Evolutionary conservation across 768 basidiomycete genomes (phyloP).

Genomic region (Lepiota venenata): DNA sequence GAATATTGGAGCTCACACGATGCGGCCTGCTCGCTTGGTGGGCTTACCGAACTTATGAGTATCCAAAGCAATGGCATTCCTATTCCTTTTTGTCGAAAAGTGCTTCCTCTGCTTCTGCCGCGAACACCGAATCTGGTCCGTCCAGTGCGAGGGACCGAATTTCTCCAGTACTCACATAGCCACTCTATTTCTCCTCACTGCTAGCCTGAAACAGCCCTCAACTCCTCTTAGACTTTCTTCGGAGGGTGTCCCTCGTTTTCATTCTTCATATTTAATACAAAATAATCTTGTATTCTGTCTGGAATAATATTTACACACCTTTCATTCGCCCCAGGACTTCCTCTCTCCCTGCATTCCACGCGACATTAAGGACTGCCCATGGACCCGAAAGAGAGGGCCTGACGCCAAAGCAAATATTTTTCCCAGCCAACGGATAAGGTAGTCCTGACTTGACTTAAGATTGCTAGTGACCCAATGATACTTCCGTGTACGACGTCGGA

Average conservation of each 20-base stretch:
- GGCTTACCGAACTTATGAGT: constrained; percentile 53
- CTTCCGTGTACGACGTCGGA: constrained; percentile 25
- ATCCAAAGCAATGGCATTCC: constrained; percentile 54
- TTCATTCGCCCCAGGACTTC: constrained; percentile 35
- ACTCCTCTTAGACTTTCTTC: constrained; percentile 19
- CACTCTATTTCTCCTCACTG: constrained; percentile 48
- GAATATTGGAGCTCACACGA: constrained; percentile 37
- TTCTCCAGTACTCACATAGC: constrained; percentile 40
- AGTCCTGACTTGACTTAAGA: constrained; percentile 33
- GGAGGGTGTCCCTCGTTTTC: constrained; percentile 28
- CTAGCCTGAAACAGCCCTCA: constrained; percentile 27
- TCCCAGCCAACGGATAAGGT: constrained; percentile 26
- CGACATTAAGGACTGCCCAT: constrained; percentile 27
- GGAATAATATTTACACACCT: constrained; percentile 33
- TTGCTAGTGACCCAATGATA: constrained; percentile 27
- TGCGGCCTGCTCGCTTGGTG: constrained; percentile 44
- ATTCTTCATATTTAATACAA: constrained; percentile 23
- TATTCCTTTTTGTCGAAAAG: constrained; percentile 39
- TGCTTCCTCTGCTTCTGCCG: constrained; percentile 49
- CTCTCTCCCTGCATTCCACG: constrained; percentile 36
- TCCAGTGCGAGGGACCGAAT: constrained; percentile 52
- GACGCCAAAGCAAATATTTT: constrained; percentile 32
- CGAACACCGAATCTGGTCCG: constrained; percentile 56
- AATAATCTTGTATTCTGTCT: constrained; percentile 23
- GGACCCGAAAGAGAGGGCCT: not conserved